phyloP scores from a whole-genome alignment of 352 stramenopile genomes.

The Phytophthora cryptogea region DNA sequence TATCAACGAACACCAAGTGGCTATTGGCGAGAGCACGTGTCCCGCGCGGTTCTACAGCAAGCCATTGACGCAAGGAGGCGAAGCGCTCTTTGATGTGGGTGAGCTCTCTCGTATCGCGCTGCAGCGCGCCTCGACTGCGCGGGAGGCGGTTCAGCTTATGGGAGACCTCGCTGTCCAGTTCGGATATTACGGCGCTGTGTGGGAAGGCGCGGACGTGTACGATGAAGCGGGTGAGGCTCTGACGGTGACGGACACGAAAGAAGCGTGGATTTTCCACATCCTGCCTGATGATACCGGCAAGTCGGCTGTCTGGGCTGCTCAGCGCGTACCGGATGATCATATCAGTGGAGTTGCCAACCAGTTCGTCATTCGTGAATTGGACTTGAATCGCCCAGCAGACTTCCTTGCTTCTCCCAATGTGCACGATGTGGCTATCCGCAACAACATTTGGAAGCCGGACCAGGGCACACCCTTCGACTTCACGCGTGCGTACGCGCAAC shows the following conservation, averaged over 20 bases:
- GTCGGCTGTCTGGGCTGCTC: conserved; percentile 93
- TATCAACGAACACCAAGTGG: conserved; percentile 83
- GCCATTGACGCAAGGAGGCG: conserved; percentile 63
- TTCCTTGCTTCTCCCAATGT: conserved; percentile 92
- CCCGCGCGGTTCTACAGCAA: conserved; percentile 67
- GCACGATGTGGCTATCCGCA: conserved; percentile 84
- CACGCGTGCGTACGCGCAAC: conserved; percentile 79
- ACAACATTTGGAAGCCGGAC: conserved; percentile 75
- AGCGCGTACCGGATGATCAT: conserved; percentile 90
- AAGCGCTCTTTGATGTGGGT: conserved; percentile 89
- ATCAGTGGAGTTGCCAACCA: conserved; percentile 91
- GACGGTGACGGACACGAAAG: conserved; percentile 88
- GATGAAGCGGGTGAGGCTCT: conserved; percentile 90
- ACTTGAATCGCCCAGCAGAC: conserved; percentile 70
- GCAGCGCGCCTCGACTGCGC: conserved; percentile 80
- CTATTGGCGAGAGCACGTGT: conserved; percentile 85
- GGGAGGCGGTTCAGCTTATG: conserved; percentile 90
- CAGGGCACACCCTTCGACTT: conserved; percentile 86
- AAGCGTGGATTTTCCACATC: conserved; percentile 97
- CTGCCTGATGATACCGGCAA: conserved; percentile 92
- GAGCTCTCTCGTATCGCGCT: conserved; percentile 91
- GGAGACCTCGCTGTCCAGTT: conserved; percentile 91
- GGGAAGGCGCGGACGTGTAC: conserved; percentile 63
- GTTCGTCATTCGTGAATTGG: conserved; percentile 93
- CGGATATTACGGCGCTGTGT: conserved; percentile 93